phyloP scores from a whole-genome alignment of 192 early-diverging fungal species.

The Cladochytrium replicatum region DNA sequence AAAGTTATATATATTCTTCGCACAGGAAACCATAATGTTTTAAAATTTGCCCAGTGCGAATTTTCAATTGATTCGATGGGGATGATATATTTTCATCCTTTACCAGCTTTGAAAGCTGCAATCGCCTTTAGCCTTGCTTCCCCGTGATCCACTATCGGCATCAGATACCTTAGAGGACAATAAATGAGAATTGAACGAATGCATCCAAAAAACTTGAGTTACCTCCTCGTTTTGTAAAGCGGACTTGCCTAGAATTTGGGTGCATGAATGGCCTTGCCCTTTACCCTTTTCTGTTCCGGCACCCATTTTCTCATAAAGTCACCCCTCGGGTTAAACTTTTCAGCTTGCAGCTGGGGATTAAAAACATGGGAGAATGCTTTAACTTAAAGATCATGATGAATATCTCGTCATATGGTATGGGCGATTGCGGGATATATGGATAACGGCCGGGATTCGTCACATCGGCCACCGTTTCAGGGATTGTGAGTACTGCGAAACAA shows the following conservation, averaged over 20 bases:
- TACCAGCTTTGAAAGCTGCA: slow-evolving; percentile 1
- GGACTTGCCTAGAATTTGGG: slow-evolving; percentile 31
- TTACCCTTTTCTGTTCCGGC: slow-evolving; percentile 39
- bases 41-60: too few species aligned
- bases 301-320: slow-evolving; percentile 52
- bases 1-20: too few species aligned
- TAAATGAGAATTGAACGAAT: slow-evolving; percentile 4
- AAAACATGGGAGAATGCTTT: slow-evolving; percentile 42
- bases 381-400: not conserved
- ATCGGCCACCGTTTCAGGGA: too few species aligned
- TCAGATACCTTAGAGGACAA: slow-evolving; percentile 35
- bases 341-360: slow-evolving; percentile 43
- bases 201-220: slow-evolving; percentile 1
- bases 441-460: not conserved
- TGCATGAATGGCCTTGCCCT: slow-evolving; percentile 43
- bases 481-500: too few species aligned
- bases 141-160: slow-evolving; percentile 56
- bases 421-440: not conserved
- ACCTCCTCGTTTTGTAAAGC: slow-evolving; percentile 38
- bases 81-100: too few species aligned
- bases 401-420: slow-evolving; percentile 3
- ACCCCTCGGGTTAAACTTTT: slow-evolving; percentile 47
- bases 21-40: too few species aligned
- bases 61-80: too few species aligned
- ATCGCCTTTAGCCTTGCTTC: slow-evolving; percentile 4